Conservation (phyloP, 1,284 basidiomycete species). For the Leccinum griseonigrum region DNA sequence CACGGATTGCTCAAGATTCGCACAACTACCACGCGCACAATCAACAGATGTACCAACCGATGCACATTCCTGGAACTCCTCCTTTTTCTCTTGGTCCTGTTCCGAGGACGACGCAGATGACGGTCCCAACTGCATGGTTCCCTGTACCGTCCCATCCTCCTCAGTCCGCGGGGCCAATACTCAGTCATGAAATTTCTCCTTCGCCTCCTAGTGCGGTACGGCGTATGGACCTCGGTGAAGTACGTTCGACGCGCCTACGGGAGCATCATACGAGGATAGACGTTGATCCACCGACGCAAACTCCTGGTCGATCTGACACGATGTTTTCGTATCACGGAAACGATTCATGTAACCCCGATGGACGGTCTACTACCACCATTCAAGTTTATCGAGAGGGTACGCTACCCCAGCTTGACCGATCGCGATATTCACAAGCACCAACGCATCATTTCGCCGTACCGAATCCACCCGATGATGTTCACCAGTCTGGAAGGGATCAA, state of each 20-base stretch:
- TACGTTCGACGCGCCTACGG: conserved; percentile 38
- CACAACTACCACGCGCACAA: conserved; percentile 35
- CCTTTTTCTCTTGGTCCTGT: conserved; percentile 4
- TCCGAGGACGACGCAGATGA: conserved; percentile 7
- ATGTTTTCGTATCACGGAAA: conserved; percentile 27
- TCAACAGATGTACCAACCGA: conserved; percentile 33
- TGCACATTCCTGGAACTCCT: conserved; percentile 28
- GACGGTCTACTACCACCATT: conserved; percentile 3
- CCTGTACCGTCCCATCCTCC: conserved; percentile 9
- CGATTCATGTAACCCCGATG: conserved; percentile 8
- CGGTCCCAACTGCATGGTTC: conserved; percentile 17
- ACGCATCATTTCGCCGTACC: conserved; percentile 10
- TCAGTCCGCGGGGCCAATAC: conserved; percentile 13
- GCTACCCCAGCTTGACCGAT: conserved; percentile 13
- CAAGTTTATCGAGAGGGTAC: conserved; percentile 15
- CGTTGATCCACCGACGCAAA: conserved; percentile 36
- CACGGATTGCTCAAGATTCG: conserved; percentile 31
- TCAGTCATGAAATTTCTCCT: conserved; percentile 12
- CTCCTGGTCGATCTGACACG: conserved; percentile 43
- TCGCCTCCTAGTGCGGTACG: conserved; percentile 8
- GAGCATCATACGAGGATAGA: conserved; percentile 42
- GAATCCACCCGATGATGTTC: conserved; percentile 16
- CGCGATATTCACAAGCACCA: conserved; percentile 12
- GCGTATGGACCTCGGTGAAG: conserved; percentile 4
- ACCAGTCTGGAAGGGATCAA: conserved; percentile 21